A percentile compares a stretch with the other conserved stretches of the same genome.
Conservation (phyloP, 495 filamentous ascomycete genomes). For the Amniculicola lignicola region DNA sequence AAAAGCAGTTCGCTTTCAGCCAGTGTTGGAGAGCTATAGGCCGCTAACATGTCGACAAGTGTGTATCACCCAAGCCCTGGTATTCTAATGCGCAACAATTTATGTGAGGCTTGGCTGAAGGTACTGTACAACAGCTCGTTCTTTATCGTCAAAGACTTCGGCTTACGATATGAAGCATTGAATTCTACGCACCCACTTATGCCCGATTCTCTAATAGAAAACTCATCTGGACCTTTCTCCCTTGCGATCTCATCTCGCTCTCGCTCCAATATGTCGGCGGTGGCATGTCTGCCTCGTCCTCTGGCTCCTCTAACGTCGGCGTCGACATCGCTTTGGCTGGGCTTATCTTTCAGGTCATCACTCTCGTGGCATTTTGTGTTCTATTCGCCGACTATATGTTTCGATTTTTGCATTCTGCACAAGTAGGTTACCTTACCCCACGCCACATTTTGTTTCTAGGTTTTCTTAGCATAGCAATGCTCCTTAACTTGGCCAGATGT, state of each 20-base stretch:
- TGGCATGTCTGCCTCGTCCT: conserved; percentile 2
- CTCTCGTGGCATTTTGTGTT: not conserved
- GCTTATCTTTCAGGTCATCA: conserved; percentile 21
- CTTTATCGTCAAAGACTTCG: not conserved
- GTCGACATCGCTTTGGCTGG: conserved; percentile 12
- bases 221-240: conserved; percentile 7
- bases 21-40: too few species aligned
- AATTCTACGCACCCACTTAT: not conserved
- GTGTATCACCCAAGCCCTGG: conserved; percentile 4
- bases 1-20: not conserved
- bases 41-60: not conserved
- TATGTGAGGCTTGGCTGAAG: conserved; percentile 3
- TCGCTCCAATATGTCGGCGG: conserved; percentile 9
- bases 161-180: not conserved
- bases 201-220: conserved; percentile 6
- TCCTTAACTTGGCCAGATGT: conserved; percentile 17
- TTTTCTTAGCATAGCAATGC: conserved; percentile 9
- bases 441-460: conserved; percentile 7
- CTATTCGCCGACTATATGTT: conserved; percentile 11
- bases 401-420: not conserved
- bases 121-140: not conserved
- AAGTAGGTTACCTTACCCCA: not conserved
- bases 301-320: not conserved
- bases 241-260: conserved; percentile 13
- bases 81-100: conserved; percentile 10